Evolutionary conservation across 208 protist species (phyloP).

Genomic region (Herpetomonas samuelpessoai): DNA sequence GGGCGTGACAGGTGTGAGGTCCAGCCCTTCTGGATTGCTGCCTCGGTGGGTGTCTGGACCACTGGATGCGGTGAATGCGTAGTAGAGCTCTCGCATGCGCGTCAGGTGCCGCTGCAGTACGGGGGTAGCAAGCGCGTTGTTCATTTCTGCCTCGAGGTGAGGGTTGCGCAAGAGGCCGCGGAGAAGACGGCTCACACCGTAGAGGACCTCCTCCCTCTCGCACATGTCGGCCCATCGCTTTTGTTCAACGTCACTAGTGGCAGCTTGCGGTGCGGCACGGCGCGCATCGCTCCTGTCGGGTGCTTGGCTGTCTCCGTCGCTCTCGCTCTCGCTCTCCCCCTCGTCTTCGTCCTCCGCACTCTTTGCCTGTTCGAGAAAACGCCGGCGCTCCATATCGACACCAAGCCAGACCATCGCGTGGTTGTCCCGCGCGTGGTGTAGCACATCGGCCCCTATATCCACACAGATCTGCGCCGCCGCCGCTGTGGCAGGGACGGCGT

Average conservation of each 20-base stretch:
- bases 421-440: background rate
- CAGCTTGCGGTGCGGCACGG: too few species aligned
- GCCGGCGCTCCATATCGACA: background rate
- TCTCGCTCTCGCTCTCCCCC: too few species aligned
- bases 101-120: constrained; percentile 19
- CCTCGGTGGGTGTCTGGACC: background rate
- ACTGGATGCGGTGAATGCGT: background rate
- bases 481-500: background rate
- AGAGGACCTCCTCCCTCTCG: background rate
- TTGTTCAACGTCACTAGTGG: too few species aligned
- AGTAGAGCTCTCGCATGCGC: constrained; percentile 20
- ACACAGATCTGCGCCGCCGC: constrained; percentile 38
- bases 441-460: constrained; percentile 31
- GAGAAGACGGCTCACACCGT: constrained; percentile 21
- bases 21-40: too few species aligned
- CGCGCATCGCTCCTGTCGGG: too few species aligned
- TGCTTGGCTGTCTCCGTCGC: too few species aligned
- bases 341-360: background rate
- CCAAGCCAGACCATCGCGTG: background rate
- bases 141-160: too few species aligned
- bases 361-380: too few species aligned
- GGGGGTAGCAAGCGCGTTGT: too few species aligned
- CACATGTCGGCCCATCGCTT: background rate
- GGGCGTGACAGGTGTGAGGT: too few species aligned
- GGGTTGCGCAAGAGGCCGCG: constrained; percentile 33